A percentile compares a stretch with the other conserved stretches of the same genome.
Conservation (phyloP, 371 early-diverging fungal genomes). For the Dentiscutata heterogama region DNA sequence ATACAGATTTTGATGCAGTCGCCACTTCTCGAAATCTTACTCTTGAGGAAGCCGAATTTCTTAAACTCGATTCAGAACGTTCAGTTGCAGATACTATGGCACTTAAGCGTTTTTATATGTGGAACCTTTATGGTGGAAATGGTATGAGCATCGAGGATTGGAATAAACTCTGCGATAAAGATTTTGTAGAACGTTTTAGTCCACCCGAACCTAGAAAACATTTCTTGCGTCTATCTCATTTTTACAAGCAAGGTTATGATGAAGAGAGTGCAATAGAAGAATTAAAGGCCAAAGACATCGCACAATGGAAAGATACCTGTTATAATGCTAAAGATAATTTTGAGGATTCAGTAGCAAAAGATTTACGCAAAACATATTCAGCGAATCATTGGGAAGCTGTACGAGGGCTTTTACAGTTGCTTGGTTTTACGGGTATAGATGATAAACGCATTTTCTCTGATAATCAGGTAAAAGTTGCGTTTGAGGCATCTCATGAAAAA, state of each 20-base stretch:
- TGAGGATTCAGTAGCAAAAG: conserved; percentile 11
- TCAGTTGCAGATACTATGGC: no score
- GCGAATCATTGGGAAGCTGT: conserved; percentile 18
- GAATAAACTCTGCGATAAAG: conserved; percentile 40
- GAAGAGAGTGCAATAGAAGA: conserved; percentile 32
- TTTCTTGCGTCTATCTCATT: conserved; percentile 32
- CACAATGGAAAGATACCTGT: conserved; percentile 33
- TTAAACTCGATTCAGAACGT: conserved; percentile 31
- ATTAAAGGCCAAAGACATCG: conserved; percentile 36
- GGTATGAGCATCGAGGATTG: conserved; percentile 27
- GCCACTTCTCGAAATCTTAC: conserved; percentile 34
- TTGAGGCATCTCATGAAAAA: no score
- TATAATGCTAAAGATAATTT: conserved; percentile 30
- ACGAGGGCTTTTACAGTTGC: no score
- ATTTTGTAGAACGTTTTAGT: no score
- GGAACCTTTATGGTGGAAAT: conserved; percentile 31
- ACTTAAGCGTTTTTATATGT: conserved; percentile 39
- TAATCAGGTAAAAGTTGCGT: no score
- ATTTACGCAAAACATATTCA: conserved; percentile 28
- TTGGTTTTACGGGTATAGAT: conserved; percentile 1
- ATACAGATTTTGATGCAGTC: conserved; percentile 39
- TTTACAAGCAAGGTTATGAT: conserved; percentile 34
- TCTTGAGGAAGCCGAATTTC: conserved; percentile 27
- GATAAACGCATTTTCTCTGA: background rate
- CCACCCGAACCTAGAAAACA: conserved; percentile 32